Conservation (phyloP, 1,139 yeast species). For the Suhomyces ambrosiae region DNA sequence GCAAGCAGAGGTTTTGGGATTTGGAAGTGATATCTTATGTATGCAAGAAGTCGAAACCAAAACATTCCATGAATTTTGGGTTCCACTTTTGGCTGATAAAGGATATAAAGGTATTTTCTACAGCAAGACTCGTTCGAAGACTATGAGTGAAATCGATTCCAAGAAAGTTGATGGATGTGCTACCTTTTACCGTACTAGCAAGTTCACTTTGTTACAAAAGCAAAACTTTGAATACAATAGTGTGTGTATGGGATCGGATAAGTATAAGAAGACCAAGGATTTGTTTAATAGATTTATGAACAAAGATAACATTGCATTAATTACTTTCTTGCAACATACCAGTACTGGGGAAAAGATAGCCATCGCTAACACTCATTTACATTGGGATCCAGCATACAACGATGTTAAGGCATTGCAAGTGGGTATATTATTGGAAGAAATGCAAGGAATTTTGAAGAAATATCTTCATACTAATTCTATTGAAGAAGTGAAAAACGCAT, state of each 20-base stretch:
- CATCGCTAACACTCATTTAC: conserved; percentile 89
- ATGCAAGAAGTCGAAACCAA: conserved; percentile 94
- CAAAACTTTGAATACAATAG: conserved; percentile 84
- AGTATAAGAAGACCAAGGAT: conserved; percentile 90
- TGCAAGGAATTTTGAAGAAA: conserved; percentile 64
- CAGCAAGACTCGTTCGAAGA: conserved; percentile 89
- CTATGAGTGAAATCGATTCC: conserved; percentile 81
- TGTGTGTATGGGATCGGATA: conserved; percentile 84
- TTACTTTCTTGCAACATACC: conserved; percentile 74
- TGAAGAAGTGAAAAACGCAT: conserved; percentile 64
- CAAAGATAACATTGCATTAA: conserved; percentile 88
- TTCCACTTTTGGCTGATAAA: conserved; percentile 64
- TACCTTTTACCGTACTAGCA: conserved; percentile 70
- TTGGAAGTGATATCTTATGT: conserved; percentile 77
- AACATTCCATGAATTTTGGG: conserved; percentile 85
- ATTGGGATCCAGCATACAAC: conserved; percentile 96
- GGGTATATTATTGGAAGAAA: conserved; percentile 86
- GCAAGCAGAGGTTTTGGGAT: conserved; percentile 67
- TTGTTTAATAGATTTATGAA: conserved; percentile 94
- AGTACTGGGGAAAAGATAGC: conserved; percentile 72
- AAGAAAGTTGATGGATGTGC: conserved; percentile 98
- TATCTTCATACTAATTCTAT: conserved; percentile 47
- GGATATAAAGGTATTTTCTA: conserved; percentile 85
- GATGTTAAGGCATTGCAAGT: conserved; percentile 97
- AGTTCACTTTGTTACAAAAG: conserved; percentile 71